Evolutionary conservation across 768 basidiomycete genomes (phyloP).

Genomic region (Russula earlei): DNA sequence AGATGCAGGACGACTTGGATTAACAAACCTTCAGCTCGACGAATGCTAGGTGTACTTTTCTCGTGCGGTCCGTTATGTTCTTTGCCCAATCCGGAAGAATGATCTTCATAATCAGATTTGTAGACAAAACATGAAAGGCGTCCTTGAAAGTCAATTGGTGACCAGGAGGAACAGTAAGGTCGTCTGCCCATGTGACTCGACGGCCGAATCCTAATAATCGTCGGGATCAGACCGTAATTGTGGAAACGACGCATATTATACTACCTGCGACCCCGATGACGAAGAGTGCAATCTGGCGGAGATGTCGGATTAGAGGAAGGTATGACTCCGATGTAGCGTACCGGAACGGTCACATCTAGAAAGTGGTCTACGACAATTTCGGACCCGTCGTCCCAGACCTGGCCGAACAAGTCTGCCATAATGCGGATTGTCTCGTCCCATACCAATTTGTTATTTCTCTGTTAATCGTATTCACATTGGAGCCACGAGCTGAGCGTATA

Average conservation of each 20-base stretch:
- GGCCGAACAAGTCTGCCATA: constrained; percentile 27
- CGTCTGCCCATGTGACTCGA: constrained; percentile 39
- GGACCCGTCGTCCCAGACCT: constrained; percentile 38
- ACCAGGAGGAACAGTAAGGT: constrained; percentile 31
- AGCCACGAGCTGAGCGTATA: neutral
- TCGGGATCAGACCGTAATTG: neutral
- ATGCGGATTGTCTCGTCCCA: constrained; percentile 31
- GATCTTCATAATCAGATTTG: constrained; percentile 30
- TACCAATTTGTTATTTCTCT: constrained; percentile 32
- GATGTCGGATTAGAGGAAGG: neutral
- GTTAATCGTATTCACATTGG: neutral
- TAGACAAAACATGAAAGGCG: constrained; percentile 36
- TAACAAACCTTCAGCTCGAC: constrained; percentile 34
- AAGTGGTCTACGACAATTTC: constrained; percentile 36
- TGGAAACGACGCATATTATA: neutral
- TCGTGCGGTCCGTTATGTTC: constrained; percentile 28
- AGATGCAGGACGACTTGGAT: neutral
- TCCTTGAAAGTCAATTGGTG: constrained; percentile 42
- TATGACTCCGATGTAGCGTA: constrained; percentile 21
- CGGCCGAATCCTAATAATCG: constrained; percentile 36
- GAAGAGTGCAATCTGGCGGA: constrained; percentile 41
- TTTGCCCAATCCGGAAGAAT: constrained; percentile 34
- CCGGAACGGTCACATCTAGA: constrained; percentile 45
- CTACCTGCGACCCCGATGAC: constrained; percentile 43
- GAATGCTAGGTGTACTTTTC: constrained; percentile 30